Evolutionary conservation across 768 basidiomycete species (phyloP).

Genomic region (Lactarius akahatsu): DNA sequence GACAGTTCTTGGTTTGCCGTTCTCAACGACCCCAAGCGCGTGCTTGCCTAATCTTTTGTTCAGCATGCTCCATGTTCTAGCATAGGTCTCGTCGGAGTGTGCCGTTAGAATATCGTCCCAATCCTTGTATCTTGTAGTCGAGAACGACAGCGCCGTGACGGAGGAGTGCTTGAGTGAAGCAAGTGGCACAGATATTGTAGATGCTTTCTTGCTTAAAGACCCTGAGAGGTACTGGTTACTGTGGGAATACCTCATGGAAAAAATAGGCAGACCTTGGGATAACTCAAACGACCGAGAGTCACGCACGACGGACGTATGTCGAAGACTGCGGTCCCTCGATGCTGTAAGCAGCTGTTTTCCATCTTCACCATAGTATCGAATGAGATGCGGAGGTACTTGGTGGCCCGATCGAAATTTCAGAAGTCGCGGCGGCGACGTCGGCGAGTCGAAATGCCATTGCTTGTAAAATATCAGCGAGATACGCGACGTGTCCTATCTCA

Average conservation of each 20-base stretch:
- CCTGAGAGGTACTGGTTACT: slow-evolving; percentile 46
- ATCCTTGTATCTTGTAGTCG: slow-evolving; percentile 80
- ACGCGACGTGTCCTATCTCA: background rate
- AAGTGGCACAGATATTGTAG: slow-evolving; percentile 71
- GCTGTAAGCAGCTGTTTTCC: slow-evolving; percentile 92
- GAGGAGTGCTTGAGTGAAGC: slow-evolving; percentile 83
- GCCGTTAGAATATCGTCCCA: slow-evolving; percentile 98
- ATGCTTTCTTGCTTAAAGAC: slow-evolving; percentile 79
- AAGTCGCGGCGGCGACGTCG: slow-evolving; percentile 78
- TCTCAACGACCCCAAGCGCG: slow-evolving; percentile 57
- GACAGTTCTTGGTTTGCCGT: slow-evolving; percentile 48
- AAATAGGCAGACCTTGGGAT: slow-evolving; percentile 67
- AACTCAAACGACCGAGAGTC: slow-evolving; percentile 95
- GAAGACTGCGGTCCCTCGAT: slow-evolving; percentile 82
- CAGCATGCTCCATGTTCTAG: slow-evolving; percentile 85
- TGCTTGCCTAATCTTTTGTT: slow-evolving; percentile 81
- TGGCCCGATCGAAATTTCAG: slow-evolving; percentile 94
- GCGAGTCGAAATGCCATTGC: slow-evolving; percentile 99
- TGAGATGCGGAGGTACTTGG: slow-evolving; percentile 83
- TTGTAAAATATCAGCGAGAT: slow-evolving; percentile 35
- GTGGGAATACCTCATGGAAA: background rate
- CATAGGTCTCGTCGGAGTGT: slow-evolving; percentile 78
- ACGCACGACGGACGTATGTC: slow-evolving; percentile 89
- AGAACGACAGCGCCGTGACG: slow-evolving; percentile 74
- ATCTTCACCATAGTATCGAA: slow-evolving; percentile 95